Evolutionary conservation across 768 basidiomycete species (phyloP).

Genomic region (Pulveroboletus ravenelii): DNA sequence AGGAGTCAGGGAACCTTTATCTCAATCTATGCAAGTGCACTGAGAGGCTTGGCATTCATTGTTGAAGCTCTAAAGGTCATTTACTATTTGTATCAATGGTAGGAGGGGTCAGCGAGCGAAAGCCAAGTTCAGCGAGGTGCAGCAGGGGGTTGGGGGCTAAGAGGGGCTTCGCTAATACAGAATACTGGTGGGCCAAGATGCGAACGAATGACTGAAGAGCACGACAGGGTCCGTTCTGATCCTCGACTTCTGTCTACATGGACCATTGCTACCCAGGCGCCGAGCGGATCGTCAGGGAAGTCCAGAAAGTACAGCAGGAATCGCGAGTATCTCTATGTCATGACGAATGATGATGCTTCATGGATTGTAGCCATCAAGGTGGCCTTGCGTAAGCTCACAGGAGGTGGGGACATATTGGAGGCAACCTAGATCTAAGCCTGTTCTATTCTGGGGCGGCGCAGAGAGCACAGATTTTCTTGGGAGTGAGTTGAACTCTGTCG

Average conservation of each 20-base stretch:
- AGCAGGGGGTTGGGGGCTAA: too few relatives aligned
- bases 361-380: slow-evolving; percentile 39
- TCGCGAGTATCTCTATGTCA: slow-evolving; percentile 37
- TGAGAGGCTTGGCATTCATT: too few relatives aligned
- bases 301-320: slow-evolving; percentile 30
- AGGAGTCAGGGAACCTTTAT: too few relatives aligned
- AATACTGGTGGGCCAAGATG: too few relatives aligned
- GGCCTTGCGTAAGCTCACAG: slow-evolving; percentile 27
- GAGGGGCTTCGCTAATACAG: too few relatives aligned
- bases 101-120: too few relatives aligned
- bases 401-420: slow-evolving; percentile 36
- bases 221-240: slow-evolving; percentile 26
- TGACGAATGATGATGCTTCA: slow-evolving; percentile 40
- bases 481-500: slow-evolving; percentile 32
- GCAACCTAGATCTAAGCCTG: slow-evolving; percentile 38
- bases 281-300: slow-evolving; percentile 37
- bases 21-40: too few relatives aligned
- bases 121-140: too few relatives aligned
- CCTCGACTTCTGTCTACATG: slow-evolving; percentile 27
- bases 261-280: slow-evolving; percentile 23
- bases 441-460: slow-evolving; percentile 36
- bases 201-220: slow-evolving; percentile 31
- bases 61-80: too few relatives aligned
- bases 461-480: slow-evolving; percentile 45
- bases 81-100: too few relatives aligned